phyloP scores from a whole-genome alignment of 352 stramenopile species.

The Pythium monospermum region DNA sequence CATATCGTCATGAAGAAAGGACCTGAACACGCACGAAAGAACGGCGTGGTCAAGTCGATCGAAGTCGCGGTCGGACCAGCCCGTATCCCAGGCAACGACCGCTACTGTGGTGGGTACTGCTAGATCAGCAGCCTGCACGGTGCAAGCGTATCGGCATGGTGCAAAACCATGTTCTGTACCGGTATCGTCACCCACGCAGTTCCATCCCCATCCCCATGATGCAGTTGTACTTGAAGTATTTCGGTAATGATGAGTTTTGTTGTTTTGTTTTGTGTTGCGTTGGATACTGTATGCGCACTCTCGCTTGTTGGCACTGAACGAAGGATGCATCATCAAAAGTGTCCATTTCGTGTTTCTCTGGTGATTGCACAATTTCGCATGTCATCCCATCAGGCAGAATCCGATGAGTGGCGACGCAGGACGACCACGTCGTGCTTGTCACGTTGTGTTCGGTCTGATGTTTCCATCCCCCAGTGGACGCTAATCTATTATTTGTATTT shows the following conservation, averaged over 20 bases:
- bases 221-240: no score
- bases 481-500: no score
- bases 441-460: not conserved
- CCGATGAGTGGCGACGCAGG: not conserved
- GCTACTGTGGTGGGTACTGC: slow-evolving; percentile 68
- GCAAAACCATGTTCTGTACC: not conserved
- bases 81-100: slow-evolving; percentile 22
- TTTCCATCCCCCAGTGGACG: no score
- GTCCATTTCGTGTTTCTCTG: not conserved
- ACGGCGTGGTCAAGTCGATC: slow-evolving; percentile 41
- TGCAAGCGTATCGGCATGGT: not conserved
- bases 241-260: no score
- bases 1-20: slow-evolving; percentile 35
- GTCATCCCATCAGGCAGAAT: not conserved
- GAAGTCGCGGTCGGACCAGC: slow-evolving; percentile 47
- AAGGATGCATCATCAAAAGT: no score
- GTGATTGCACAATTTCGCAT: not conserved
- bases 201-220: no score
- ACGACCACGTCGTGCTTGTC: slow-evolving; percentile 6
- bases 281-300: no score
- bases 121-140: slow-evolving; percentile 9
- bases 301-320: no score
- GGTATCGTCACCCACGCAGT: not conserved
- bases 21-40: slow-evolving; percentile 27
- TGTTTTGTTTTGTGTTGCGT: no score